Conservation (phyloP, 2,329 filamentous ascomycete species). For the Pyrenochaeta sp. region DNA sequence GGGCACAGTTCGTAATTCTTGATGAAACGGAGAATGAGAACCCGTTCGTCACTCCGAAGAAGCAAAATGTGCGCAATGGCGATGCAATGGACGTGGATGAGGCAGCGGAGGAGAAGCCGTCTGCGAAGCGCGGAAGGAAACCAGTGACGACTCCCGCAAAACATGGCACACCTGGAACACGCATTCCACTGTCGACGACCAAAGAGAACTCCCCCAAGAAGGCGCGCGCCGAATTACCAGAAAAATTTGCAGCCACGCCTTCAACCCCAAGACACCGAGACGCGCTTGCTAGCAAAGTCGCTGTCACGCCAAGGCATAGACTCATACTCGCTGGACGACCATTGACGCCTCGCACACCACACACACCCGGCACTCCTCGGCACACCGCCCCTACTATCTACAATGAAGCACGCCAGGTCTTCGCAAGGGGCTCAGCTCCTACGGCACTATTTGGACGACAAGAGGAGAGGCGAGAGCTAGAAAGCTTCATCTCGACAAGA, state of each 20-base stretch:
- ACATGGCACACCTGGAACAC: slow-evolving; percentile 54
- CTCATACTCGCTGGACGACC: slow-evolving; percentile 79
- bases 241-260: slow-evolving; percentile 60
- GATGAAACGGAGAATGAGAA: slow-evolving; percentile 75
- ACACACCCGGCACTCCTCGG: slow-evolving; percentile 75
- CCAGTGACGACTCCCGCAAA: slow-evolving; percentile 56
- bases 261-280: slow-evolving; percentile 81
- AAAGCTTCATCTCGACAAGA: slow-evolving; percentile 72
- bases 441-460: slow-evolving; percentile 82
- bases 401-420: slow-evolving; percentile 85
- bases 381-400: slow-evolving; percentile 77
- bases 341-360: slow-evolving; percentile 79
- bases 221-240: slow-evolving; percentile 60
- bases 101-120: slow-evolving; percentile 38
- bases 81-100: slow-evolving; percentile 58
- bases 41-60: slow-evolving; percentile 57
- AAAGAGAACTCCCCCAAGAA: slow-evolving; percentile 59
- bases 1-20: slow-evolving; percentile 55
- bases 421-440: slow-evolving; percentile 79
- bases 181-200: slow-evolving; percentile 55
- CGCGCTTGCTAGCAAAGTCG: slow-evolving; percentile 72
- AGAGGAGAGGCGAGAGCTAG: slow-evolving; percentile 70
- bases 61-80: slow-evolving; percentile 47
- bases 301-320: slow-evolving; percentile 83
- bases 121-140: slow-evolving; percentile 46